Evolutionary conservation across 1,284 basidiomycete genomes (phyloP).

Genomic region (Sporisorium reilianum): DNA sequence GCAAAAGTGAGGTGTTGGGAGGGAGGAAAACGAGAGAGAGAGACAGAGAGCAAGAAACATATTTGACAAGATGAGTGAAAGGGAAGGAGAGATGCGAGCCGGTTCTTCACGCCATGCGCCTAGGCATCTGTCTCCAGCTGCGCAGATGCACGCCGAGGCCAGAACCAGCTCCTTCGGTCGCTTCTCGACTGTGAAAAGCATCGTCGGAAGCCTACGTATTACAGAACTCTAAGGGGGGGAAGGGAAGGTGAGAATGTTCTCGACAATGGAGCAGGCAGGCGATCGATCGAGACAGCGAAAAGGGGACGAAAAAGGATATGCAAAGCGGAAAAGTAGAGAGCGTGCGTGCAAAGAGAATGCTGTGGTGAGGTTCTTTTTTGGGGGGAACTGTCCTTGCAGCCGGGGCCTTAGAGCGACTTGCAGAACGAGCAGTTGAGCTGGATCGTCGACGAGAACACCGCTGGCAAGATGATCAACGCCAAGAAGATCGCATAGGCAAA

Average conservation of each 20-base stretch:
- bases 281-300: conserved; percentile 11
- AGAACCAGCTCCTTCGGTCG: conserved; percentile 11
- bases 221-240: conserved; percentile 36
- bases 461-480: conserved; percentile 73
- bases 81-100: conserved; percentile 9
- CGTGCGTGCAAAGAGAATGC: conserved; percentile 11
- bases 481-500: conserved; percentile 80
- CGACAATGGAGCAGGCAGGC: conserved; percentile 11
- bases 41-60: conserved; percentile 5
- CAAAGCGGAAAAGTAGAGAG: conserved; percentile 6
- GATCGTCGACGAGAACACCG: conserved; percentile 54
- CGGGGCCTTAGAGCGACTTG: conserved; percentile 56
- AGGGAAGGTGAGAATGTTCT: conserved; percentile 20
- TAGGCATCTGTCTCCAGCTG: not conserved
- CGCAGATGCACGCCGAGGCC: not conserved
- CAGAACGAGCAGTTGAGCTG: conserved; percentile 55
- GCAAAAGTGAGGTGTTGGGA: conserved; percentile 26
- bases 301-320: conserved; percentile 12
- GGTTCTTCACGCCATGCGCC: conserved; percentile 1
- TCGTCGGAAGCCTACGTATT: conserved; percentile 33
- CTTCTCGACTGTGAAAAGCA: conserved; percentile 5
- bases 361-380: conserved; percentile 10
- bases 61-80: conserved; percentile 29
- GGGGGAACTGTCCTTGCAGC: too few relatives aligned
- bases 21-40: conserved; percentile 6